Percentiles rank a stretch among this genome's conserved stretches.
phyloP scores from a whole-genome alignment of 345 rosid genomes.

The Hibiscus tridactylites region DNA sequence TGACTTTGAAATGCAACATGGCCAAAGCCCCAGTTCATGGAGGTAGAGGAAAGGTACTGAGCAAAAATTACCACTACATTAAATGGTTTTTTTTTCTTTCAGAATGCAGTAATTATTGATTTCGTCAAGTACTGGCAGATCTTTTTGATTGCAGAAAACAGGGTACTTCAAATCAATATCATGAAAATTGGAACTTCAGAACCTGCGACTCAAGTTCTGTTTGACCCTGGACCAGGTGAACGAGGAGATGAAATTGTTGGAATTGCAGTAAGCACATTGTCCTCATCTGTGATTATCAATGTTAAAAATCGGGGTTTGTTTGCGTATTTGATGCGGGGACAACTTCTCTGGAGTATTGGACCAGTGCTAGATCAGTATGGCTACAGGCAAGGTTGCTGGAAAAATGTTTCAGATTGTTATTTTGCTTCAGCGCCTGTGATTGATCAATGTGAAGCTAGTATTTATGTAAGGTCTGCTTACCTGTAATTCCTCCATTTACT shows the following conservation, averaged over 20 bases:
- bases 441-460: constrained; percentile 65
- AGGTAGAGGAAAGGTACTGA: constrained; percentile 44
- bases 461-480: constrained; percentile 46
- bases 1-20: constrained; percentile 49
- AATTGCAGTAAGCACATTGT: constrained; percentile 49
- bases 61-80: background rate
- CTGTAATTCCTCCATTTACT: background rate
- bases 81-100: background rate
- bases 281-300: constrained; percentile 53
- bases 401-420: constrained; percentile 44
- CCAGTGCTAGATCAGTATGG: constrained; percentile 53
- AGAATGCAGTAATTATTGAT: constrained; percentile 4
- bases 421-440: constrained; percentile 59
- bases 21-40: constrained; percentile 45
- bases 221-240: constrained; percentile 46
- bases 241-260: constrained; percentile 43
- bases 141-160: constrained; percentile 63
- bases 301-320: constrained; percentile 56
- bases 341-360: constrained; percentile 71
- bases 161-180: constrained; percentile 45
- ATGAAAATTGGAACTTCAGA: constrained; percentile 32
- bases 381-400: constrained; percentile 61
- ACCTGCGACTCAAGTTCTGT: constrained; percentile 42
- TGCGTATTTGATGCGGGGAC: constrained; percentile 32
- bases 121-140: constrained; percentile 36